Evolutionary conservation across 306 rosid genomes (phyloP).

Genomic region (Cucumis cinereus): DNA sequence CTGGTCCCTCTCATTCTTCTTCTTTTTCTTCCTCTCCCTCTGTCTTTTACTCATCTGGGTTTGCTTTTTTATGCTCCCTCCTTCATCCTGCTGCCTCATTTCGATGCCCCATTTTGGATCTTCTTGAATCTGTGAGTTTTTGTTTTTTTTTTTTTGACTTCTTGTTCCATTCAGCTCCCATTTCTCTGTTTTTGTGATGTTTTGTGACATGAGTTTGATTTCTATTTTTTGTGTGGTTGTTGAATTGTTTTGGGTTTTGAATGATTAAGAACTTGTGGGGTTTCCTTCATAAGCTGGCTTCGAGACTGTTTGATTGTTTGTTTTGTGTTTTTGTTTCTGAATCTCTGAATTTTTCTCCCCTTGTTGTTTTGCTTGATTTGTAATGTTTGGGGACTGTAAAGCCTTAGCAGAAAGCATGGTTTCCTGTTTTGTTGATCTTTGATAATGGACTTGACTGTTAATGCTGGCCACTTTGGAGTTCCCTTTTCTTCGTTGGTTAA

Average conservation of each 20-base stretch:
- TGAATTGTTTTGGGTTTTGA: neutral
- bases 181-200: neutral
- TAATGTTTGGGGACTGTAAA: neutral
- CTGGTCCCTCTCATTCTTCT: neutral
- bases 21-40: no score
- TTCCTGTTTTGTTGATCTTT: neutral
- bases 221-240: neutral
- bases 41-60: neutral
- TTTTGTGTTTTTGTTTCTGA: neutral
- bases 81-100: neutral
- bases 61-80: neutral
- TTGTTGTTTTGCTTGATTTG: neutral
- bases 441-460: neutral
- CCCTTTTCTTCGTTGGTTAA: neutral
- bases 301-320: neutral
- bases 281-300: neutral
- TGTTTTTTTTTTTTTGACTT: neutral
- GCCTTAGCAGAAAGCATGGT: neutral
- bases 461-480: neutral
- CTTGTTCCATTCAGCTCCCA: neutral
- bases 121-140: conserved; percentile 1
- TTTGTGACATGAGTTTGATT: neutral
- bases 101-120: neutral
- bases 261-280: neutral
- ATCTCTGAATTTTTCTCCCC: neutral